These are phyloP conservation scores for Taphrina populina DNA, from an alignment of 1,139 yeast genomes.

Conservation along the genomic window DNA sequence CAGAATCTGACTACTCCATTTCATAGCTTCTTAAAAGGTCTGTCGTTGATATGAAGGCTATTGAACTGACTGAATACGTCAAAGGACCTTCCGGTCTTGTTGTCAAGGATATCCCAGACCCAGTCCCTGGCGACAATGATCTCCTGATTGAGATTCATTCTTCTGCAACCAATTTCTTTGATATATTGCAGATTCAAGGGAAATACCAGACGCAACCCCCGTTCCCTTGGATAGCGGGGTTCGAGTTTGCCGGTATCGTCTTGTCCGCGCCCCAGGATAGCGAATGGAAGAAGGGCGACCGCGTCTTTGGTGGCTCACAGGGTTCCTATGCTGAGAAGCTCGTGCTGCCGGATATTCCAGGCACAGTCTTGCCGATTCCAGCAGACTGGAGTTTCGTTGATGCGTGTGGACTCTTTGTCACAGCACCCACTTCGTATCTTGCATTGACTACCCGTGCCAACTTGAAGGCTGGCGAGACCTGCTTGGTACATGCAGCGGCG, in stretches of 20 bases:
- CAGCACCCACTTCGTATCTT: slow-evolving; percentile 43
- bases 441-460: slow-evolving; percentile 56
- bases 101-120: slow-evolving; percentile 29
- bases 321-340: slow-evolving; percentile 33
- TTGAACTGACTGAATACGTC: slow-evolving; percentile 32
- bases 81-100: slow-evolving; percentile 21
- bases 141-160: slow-evolving; percentile 36
- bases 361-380: slow-evolving; percentile 30
- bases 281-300: slow-evolving; percentile 28
- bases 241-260: slow-evolving; percentile 35
- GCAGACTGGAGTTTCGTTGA: slow-evolving; percentile 31
- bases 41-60: slow-evolving; percentile 35
- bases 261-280: slow-evolving; percentile 21
- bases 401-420: slow-evolving; percentile 32
- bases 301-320: slow-evolving; percentile 33
- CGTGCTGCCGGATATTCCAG: slow-evolving; percentile 22
- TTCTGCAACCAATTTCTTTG: slow-evolving; percentile 37
- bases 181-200: slow-evolving; percentile 36
- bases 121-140: slow-evolving; percentile 32
- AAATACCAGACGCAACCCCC: slow-evolving; percentile 38
- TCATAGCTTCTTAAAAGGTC: too few relatives aligned
- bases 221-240: slow-evolving; percentile 37
- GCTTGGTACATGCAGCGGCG: slow-evolving; percentile 47
- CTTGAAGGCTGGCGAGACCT: slow-evolving; percentile 48
- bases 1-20: too few relatives aligned